Base-by-base conservation (phyloP, 768 basidiomycete species). In the Boletus pseudo-olivaceus region DNA sequence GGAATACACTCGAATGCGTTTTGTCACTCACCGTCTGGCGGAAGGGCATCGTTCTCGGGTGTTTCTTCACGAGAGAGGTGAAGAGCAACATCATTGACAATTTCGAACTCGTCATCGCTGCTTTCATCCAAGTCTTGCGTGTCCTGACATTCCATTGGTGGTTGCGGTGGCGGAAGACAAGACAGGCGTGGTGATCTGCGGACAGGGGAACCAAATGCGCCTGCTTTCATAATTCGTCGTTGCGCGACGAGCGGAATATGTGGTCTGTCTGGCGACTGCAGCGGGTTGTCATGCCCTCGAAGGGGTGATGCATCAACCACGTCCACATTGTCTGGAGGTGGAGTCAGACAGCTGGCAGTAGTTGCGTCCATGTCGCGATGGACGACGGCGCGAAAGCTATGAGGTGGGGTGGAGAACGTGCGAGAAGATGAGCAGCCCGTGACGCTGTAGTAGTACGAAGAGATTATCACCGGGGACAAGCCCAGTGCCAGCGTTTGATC, bases 151-250 rank as follows among this genome's bases (percentile, higher is more conserved):
- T 49, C 33, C 40, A 47, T 32, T 67, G 68, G 59, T 37, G 48
- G 49, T 42, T 7, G 64, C 35, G 60, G 59, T 50, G 73, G 67
- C 44, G 67, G 66, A 43, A 75, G 74, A 47, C 72, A 66, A 35
- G 79, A 81, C 33, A 81, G 70, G 55, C 81, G 74, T 11, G 81
- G 74, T 33, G 82, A 84, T 62, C 80, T 77, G 49, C 79, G 78
- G 34, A 76, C 62, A 23, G 75, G 71, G 20, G 72, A 68, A 64
- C 57, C 54, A 62, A 60, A 40, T 52, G 60, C 42, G 57, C 53
- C 51, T 57, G 65, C 42, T 66, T 65, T 56, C 63, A 62, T 66
- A 40, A 62, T 66, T 53, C 55, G 59, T n/a, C 66, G 59, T 57
- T 65, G 67, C 56, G 69, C 62, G 26, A 67, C 57, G 44, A 72